A percentile compares a stretch with the other conserved stretches of the same genome.
Conservation (phyloP, 2,329 filamentous ascomycete species). For the Calycina herbarum region DNA sequence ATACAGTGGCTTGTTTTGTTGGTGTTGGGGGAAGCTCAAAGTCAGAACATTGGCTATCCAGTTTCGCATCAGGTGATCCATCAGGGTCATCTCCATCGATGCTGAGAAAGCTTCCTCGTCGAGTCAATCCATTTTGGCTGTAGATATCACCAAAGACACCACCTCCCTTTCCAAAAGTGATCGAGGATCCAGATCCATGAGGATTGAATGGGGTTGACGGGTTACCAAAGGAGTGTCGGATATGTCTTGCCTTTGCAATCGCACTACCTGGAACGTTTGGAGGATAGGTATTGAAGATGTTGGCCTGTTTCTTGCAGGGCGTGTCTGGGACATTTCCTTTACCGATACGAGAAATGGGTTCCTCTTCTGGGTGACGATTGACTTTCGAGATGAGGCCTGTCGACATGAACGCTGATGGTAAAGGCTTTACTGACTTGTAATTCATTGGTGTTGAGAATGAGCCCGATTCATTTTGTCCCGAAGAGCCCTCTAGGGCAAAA, state of each 20-base stretch:
- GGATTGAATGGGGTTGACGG: slow-evolving; percentile 81
- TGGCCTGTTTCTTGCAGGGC: slow-evolving; percentile 84
- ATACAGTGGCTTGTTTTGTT: slow-evolving; percentile 66
- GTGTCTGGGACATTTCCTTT: slow-evolving; percentile 81
- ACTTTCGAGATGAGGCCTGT: slow-evolving; percentile 95
- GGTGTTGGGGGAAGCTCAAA: slow-evolving; percentile 88
- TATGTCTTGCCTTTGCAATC: slow-evolving; percentile 60
- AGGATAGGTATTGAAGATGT: slow-evolving; percentile 67
- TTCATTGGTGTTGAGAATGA: slow-evolving; percentile 71
- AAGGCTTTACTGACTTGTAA: slow-evolving; percentile 75
- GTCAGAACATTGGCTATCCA: slow-evolving; percentile 62
- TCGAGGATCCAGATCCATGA: slow-evolving; percentile 47
- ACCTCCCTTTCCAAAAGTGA: slow-evolving; percentile 53
- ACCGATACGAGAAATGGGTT: slow-evolving; percentile 45
- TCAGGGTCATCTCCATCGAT: slow-evolving; percentile 64
- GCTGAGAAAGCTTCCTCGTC: slow-evolving; percentile 71
- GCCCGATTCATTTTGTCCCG: slow-evolving; percentile 49
- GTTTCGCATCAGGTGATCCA: slow-evolving; percentile 54
- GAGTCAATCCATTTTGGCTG: slow-evolving; percentile 45
- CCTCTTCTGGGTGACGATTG: slow-evolving; percentile 77
- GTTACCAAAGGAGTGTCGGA: slow-evolving; percentile 72
- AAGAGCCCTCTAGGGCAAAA: slow-evolving; percentile 40
- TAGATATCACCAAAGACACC: slow-evolving; percentile 62
- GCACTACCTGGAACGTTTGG: slow-evolving; percentile 56
- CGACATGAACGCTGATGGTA: slow-evolving; percentile 85